Percentiles rank a stretch among this genome's conserved stretches.
Conservation (phyloP, 345 rosid species). For the Arabidopsis arenosa region DNA sequence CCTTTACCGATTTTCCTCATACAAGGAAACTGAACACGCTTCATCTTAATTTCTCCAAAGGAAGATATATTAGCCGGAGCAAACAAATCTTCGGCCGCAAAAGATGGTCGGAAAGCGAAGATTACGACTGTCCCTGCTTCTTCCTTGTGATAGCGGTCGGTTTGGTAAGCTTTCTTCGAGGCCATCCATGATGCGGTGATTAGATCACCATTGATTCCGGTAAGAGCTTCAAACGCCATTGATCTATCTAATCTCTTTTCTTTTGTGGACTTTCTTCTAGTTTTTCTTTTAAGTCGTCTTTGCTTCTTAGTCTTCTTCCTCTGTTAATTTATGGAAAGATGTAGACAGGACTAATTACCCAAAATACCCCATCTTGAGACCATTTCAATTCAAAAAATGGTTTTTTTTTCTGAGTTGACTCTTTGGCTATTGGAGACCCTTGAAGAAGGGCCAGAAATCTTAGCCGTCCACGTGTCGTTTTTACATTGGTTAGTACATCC, state of each 20-base stretch:
- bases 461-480: conserved; percentile 7
- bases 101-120: conserved; percentile 65
- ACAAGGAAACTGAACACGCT: conserved; percentile 54
- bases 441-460: neutral
- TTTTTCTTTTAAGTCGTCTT: conserved; percentile 13
- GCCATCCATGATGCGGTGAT: conserved; percentile 50
- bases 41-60: conserved; percentile 62
- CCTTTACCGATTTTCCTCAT: conserved; percentile 61
- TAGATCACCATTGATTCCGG: conserved; percentile 46
- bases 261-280: neutral
- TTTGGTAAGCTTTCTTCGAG: conserved; percentile 50
- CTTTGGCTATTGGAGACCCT: conserved; percentile 15
- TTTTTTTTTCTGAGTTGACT: neutral
- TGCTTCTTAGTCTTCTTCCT: conserved; percentile 10
- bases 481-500: conserved; percentile 8
- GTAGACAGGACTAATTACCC: neutral
- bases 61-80: conserved; percentile 32
- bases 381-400: neutral
- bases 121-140: conserved; percentile 29
- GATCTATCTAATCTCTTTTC: neutral
- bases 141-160: conserved; percentile 39
- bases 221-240: conserved; percentile 38
- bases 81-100: conserved; percentile 51
- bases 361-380: conserved; percentile 12
- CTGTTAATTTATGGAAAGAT: conserved; percentile 6